Percentiles rank a stretch among this genome's conserved stretches.
phyloP scores from a whole-genome alignment of 768 basidiomycete species.

The Trametes sanguinea region DNA sequence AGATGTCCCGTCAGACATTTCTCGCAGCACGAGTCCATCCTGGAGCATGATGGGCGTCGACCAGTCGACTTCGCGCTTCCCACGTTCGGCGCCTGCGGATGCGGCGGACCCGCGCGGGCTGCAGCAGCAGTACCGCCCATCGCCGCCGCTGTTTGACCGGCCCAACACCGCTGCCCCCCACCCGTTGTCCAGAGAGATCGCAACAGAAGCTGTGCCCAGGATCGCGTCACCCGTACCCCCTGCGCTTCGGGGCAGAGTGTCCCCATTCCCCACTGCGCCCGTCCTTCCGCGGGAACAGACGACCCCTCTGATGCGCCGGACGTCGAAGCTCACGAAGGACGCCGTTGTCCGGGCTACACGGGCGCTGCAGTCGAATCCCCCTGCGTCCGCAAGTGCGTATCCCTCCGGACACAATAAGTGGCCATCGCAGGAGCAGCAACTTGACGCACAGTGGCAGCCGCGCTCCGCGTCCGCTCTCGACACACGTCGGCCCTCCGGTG shows the following conservation, averaged over 20 bases:
- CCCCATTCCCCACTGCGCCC: conserved; percentile 25
- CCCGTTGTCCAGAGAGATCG: conserved; percentile 15
- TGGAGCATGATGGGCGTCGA: conserved; percentile 21
- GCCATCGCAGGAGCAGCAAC: conserved; percentile 15
- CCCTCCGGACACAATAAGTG: conserved; percentile 20
- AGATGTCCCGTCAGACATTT: conserved; percentile 25
- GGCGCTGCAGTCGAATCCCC: conserved; percentile 5
- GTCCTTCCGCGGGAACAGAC: conserved; percentile 33
- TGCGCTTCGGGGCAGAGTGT: conserved; percentile 21
- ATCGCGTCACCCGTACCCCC: conserved; percentile 16
- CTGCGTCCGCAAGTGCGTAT: conserved; percentile 16
- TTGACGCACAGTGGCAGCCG: conserved; percentile 29
- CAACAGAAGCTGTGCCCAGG: conserved; percentile 10
- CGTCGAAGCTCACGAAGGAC: conserved; percentile 22
- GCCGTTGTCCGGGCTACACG: conserved; percentile 10
- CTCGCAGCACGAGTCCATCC: conserved; percentile 22
- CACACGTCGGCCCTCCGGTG: not conserved
- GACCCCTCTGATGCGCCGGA: conserved; percentile 24
- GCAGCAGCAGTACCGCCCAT: conserved; percentile 16
- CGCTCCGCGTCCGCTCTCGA: conserved; percentile 27
- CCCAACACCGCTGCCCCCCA: conserved; percentile 15
- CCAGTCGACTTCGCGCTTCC: conserved; percentile 18
- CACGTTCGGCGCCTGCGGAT: conserved; percentile 23
- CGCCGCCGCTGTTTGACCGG: conserved; percentile 1
- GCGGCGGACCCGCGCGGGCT: conserved; percentile 15